Evolutionary conservation across 352 stramenopile genomes (phyloP), one percentile per base, ranked within the genome.

Genomic region (Pythium scleroteichum): DNA sequence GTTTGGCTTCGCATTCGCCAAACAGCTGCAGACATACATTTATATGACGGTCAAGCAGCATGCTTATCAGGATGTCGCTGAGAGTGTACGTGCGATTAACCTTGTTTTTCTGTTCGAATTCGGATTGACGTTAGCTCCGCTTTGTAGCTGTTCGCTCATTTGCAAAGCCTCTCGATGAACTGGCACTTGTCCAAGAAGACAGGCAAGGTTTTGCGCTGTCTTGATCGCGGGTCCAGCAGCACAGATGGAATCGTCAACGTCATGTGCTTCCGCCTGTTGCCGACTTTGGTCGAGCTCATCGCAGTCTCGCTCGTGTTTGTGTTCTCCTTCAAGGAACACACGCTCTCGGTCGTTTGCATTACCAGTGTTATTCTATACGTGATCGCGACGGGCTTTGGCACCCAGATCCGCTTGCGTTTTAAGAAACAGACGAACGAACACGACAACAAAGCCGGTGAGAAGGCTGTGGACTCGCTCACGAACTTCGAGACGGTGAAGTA

Each of bases 401-500:
- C 82, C 26, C 73, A 78, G 10, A 73, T 89, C 41, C 82, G 57
- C 51, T 90, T 70, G 59, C 82, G 32, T 59, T 99, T 98, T 69
- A 94, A 98, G 53, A 98, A 97, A 46, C 71, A 90, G 58, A 96
- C 87, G 1, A 97, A 97, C 60, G 76, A 95, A 40, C 86, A 98
- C 69, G 96, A 99, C 68, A 99, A 99, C 77, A 86, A 98, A 53
- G 97, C 87, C 42, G 96, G 98, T 63, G 96, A 99, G 60, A 96
- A 95, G 48, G 83, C 91, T 2, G 97, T 97, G 2, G 97, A 99
- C 68, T 97, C 82, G n/a, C 75, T 99, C n/a, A 85, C 97, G 16
- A 98, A 99, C 62, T 99, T 98, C 64, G 96, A 99, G 72, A 98
- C 93, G 0, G 95, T 99, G 59, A 99, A 99, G 69, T 97, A 98